Conservation (phyloP, 257 asterid genomes). For the Solanum phureja region DNA sequence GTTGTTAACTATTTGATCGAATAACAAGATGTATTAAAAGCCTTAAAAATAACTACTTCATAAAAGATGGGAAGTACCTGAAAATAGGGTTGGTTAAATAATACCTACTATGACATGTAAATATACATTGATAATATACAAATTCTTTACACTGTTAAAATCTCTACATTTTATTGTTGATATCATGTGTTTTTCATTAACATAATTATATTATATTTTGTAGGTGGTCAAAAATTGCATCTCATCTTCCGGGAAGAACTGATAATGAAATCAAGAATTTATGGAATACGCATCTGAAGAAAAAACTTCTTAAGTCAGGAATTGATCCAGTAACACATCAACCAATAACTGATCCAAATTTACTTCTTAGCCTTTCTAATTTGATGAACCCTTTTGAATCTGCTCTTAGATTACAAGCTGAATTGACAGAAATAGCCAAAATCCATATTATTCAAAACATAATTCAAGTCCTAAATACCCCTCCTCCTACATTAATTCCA, state of each 20-base stretch:
- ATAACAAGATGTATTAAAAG: neutral
- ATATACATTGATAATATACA: neutral
- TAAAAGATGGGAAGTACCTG: neutral
- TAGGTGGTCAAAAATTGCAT: conserved; percentile 66
- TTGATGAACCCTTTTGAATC: conserved; percentile 12
- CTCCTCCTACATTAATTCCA: conserved; percentile 12
- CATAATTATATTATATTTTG: neutral
- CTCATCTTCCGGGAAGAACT: conserved; percentile 51
- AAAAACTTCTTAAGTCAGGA: conserved; percentile 37
- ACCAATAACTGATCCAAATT: conserved; percentile 16
- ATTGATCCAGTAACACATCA: conserved; percentile 50
- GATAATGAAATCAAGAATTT: conserved; percentile 64
- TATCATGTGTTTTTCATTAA: neutral
- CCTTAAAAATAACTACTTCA: neutral
- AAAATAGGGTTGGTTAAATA: neutral
- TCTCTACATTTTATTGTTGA: neutral
- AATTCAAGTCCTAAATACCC: conserved; percentile 21
- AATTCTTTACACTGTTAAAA: neutral
- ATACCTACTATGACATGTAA: neutral
- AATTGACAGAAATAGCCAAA: conserved; percentile 17
- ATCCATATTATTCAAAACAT: conserved; percentile 21
- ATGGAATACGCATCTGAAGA: conserved; percentile 54
- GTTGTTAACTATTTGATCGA: neutral
- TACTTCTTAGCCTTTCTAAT: conserved; percentile 14
- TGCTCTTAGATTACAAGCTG: conserved; percentile 11